Evolutionary conservation across 2,329 filamentous ascomycete genomes (phyloP), one percentile per base, ranked within the genome.

Genomic region (Phoma herbarum): DNA sequence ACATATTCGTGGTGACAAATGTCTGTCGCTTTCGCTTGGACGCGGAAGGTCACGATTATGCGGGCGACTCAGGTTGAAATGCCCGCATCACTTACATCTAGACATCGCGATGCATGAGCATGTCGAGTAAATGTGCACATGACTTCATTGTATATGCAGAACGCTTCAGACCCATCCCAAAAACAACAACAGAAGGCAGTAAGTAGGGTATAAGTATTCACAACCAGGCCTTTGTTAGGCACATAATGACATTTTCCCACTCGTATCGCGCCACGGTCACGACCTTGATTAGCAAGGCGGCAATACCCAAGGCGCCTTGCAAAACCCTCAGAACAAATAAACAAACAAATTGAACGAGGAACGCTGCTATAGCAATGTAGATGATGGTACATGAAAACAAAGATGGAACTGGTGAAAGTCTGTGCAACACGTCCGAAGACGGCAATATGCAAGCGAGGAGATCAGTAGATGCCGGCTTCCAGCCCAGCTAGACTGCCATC

Each of bases 401-500:
- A 8, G 26, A 55, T 26, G 5, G 7, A 35, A 52, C 7, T 31
- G 20, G 16, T 29, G 8, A 31, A 39, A 3, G 8, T 18, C n/a
- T 35, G 23, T 29, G 25, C 29, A 52, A 52, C 26, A 41, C 12
- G 48, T 42, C 53, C 49, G 22, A 57, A 25, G 52, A 33, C 54
- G 11, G 28, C 7, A 31, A 12, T 43, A 42, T 29, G 47, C 26
- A 35, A 6, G 18, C 20, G 22, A 23, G 4, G 23, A 20, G 14
- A 41, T 57, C 53, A 61, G 39, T 49, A 61, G 48, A 61, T 54
- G 37, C 47, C 49, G 46, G 52, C 53, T 7, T 49, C 57, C 18
- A 52, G 46, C 4, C 49, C 53, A 23, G 48, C 64, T 8, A 66
- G 65, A 63, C 74, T 66, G 50, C 63, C 67, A n/a, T 73, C 71